Percentiles rank a stretch among this genome's conserved stretches.
These are phyloP conservation scores for Metarhizium guizhouense DNA, from an alignment of 2,329 filamentous ascomycete species.

Conservation along the genomic window DNA sequence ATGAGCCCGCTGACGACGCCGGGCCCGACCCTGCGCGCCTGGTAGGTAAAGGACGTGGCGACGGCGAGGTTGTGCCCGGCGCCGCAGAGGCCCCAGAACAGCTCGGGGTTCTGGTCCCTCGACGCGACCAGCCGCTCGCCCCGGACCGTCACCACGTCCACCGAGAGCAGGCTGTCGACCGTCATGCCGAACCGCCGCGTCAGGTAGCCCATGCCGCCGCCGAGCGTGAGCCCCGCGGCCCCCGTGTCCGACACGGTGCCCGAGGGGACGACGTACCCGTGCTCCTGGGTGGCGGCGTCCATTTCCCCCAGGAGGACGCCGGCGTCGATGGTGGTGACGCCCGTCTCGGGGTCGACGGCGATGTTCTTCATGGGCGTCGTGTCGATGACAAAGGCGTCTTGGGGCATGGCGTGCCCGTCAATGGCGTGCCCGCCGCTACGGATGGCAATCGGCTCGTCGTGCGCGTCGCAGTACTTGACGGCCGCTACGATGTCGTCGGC, in stretches of 20 bases:
- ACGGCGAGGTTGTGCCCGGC: slow-evolving; percentile 5
- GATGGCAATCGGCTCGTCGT: not conserved
- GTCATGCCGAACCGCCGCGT: not conserved
- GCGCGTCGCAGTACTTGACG: not conserved
- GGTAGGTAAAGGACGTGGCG: slow-evolving; percentile 2
- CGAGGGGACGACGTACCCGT: not conserved
- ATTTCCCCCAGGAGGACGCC: not conserved
- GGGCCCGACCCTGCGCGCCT: not conserved
- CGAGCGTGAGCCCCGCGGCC: slow-evolving; percentile 1
- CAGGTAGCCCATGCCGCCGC: slow-evolving; percentile 2
- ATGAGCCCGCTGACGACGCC: not conserved
- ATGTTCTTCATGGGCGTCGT: not conserved
- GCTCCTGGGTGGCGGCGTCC: not conserved
- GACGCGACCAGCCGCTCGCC: not conserved
- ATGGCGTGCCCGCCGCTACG: slow-evolving; percentile 2
- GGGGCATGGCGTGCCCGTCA: slow-evolving; percentile 1
- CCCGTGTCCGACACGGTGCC: not conserved
- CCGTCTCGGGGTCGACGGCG: not conserved
- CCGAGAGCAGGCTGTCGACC: not conserved
- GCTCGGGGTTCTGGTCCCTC: not conserved
- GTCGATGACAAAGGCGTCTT: slow-evolving; percentile 2
- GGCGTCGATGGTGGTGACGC: not conserved
- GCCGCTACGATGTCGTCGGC: not conserved
- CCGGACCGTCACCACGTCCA: not conserved
- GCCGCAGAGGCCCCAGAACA: slow-evolving; percentile 4